Percentiles rank a stretch among this genome's conserved stretches.
These are phyloP conservation scores for Auxenochlorella pyrenoidosa DNA, from an alignment of 139 green algal species.

Conservation along the genomic window DNA sequence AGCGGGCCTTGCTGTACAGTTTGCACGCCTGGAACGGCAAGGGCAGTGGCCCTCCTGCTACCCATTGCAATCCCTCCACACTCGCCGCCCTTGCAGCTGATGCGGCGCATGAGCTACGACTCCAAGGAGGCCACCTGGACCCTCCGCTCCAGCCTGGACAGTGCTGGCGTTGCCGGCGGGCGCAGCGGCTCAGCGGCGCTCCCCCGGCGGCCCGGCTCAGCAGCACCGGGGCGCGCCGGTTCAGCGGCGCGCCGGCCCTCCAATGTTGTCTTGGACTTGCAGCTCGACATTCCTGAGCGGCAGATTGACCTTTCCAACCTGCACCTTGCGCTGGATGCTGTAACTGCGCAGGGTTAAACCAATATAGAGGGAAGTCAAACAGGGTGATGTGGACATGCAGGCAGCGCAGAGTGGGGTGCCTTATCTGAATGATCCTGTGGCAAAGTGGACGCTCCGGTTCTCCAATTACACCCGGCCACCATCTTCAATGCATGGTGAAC, in stretches of 20 bases:
- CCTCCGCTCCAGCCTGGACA: background rate
- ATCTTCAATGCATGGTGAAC: too few species aligned
- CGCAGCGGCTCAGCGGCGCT: background rate
- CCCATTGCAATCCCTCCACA: background rate
- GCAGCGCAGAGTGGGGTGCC: too few species aligned
- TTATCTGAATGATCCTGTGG: too few species aligned
- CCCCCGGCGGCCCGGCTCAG: background rate
- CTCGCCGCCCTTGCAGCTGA: background rate
- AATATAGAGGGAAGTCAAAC: too few species aligned
- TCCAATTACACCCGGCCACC: too few species aligned
- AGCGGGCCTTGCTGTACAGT: too few species aligned
- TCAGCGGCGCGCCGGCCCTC: background rate
- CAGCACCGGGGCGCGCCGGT: background rate
- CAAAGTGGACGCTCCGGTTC: too few species aligned
- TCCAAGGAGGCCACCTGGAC: background rate
- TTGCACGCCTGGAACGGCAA: background rate
- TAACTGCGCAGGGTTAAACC: background rate
- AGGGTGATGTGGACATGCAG: too few species aligned
- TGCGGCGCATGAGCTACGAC: conserved; percentile 1
- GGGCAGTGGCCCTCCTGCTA: background rate
- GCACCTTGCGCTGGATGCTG: conserved; percentile 1
- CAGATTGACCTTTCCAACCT: background rate
- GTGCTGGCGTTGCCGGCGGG: background rate
- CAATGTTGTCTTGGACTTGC: background rate
- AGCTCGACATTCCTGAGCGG: conserved; percentile 10